A percentile compares a stretch with the other conserved stretches of the same genome.
These are phyloP conservation scores for Urochloa ruziziensis DNA, from an alignment of 176 grass and related monocot species.

Conservation along the genomic window DNA sequence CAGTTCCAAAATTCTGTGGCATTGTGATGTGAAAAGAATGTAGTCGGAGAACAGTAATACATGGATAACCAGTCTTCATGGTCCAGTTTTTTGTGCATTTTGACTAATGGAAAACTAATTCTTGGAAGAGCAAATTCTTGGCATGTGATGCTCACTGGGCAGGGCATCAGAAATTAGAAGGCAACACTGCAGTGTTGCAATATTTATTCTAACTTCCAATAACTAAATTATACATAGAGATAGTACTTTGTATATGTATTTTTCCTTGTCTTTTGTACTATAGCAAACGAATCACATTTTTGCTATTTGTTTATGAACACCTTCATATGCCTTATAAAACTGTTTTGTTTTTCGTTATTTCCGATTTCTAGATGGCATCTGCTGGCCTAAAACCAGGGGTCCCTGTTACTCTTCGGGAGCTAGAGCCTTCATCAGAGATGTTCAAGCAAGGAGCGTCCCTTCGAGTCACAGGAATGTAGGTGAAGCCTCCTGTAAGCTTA, in stretches of 20 bases:
- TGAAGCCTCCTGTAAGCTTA: neutral
- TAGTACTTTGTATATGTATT: no score
- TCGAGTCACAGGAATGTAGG: slow-evolving; percentile 69
- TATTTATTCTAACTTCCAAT: neutral
- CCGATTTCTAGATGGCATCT: slow-evolving; percentile 34
- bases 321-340: neutral
- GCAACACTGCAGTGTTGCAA: neutral
- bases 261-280: no score
- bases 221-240: no score
- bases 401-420: slow-evolving; percentile 60
- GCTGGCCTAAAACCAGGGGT: slow-evolving; percentile 59
- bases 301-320: neutral
- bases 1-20: neutral
- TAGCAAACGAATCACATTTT: no score
- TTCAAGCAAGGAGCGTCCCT: slow-evolving; percentile 74
- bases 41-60: no score
- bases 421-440: slow-evolving; percentile 57
- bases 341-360: neutral
- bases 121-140: neutral
- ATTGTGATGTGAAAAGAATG: neutral
- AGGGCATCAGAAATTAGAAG: no score
- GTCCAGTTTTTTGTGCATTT: neutral
- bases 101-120: neutral
- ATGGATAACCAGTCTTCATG: no score
- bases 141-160: no score